Base-by-base conservation (phyloP, 768 basidiomycete species). In the Baorangia bicolor region DNA sequence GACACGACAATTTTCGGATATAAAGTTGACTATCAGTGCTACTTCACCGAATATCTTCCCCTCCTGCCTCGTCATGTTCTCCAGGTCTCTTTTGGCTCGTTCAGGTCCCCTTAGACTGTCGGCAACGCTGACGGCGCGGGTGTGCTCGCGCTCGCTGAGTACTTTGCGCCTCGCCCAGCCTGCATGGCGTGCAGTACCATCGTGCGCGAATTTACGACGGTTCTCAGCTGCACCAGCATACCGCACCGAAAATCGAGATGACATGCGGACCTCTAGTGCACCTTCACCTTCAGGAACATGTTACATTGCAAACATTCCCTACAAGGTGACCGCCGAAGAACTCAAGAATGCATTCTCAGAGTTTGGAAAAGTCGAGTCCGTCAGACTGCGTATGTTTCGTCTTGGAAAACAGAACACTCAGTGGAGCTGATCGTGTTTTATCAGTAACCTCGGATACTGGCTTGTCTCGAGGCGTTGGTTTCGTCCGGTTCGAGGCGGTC, bases 251-350 rank as follows among this genome's bases (percentile, higher is more conserved):
- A 48, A 30, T 12, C 51, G 14, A 27, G 35, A 41, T 28, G 37
- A 37, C 16, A 10, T 1, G 30, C 51, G 38, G 37, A 11, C 51
- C 14, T 16, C 27, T 21, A 28, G 1, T 31, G 50, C 67, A 18
- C 78, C 80, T 7, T 69, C 67, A 18, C 78, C 80, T 7, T 69
- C 66, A n/a, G 68, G 68, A 11, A 72, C 70, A 3, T 61, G 85
- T 47, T 84, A 69, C 41, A 59, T 83, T 31, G 79, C 75, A 10
- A 85, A 85, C 58, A n/a, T 85, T n/a, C 81, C 83, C 46, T 88
- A 71, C 65, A 70, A 62, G 18, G 61, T 70, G 37, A 75, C 73
- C 2, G 77, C 75, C 56, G 67, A 65, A 21, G 73, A 82, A 42
- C 45, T 85, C 12, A 53, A 67, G 38, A 72, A 75, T 5, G 69